These are phyloP conservation scores for Sicyos baderoa DNA, from an alignment of 306 rosid genomes.

Conservation along the genomic window DNA sequence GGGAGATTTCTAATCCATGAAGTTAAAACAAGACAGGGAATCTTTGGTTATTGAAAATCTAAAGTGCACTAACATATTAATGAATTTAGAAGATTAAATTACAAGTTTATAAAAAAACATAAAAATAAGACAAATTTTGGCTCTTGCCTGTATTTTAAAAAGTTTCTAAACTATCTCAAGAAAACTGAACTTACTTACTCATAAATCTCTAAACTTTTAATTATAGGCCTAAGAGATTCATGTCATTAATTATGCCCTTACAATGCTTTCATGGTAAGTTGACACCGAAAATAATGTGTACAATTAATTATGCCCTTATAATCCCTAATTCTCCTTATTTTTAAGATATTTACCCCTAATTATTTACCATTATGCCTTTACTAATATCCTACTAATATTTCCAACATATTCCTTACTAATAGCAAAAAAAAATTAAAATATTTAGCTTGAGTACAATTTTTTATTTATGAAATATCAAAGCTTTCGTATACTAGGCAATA, in stretches of 20 bases:
- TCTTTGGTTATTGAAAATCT: constrained; percentile 17
- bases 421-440: too few relatives aligned
- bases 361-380: too few relatives aligned
- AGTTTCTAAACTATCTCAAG: background rate
- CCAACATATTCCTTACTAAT: too few relatives aligned
- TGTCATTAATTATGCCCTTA: background rate
- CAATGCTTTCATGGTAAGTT: background rate
- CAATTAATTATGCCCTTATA: too few relatives aligned
- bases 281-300: background rate
- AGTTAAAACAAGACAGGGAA: background rate
- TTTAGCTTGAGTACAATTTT: too few relatives aligned
- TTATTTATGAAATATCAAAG: too few relatives aligned
- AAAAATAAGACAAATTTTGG: too few relatives aligned
- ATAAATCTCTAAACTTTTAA: background rate
- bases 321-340: too few relatives aligned
- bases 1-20: constrained; percentile 41
- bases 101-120: background rate
- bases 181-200: background rate
- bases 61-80: background rate
- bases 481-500: too few relatives aligned
- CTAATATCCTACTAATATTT: too few relatives aligned
- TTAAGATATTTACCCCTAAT: too few relatives aligned
- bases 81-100: background rate
- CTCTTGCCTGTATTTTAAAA: background rate
- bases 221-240: background rate